phyloP scores from a whole-genome alignment of 176 grass and related monocot species.

The Zoysia japonica region DNA sequence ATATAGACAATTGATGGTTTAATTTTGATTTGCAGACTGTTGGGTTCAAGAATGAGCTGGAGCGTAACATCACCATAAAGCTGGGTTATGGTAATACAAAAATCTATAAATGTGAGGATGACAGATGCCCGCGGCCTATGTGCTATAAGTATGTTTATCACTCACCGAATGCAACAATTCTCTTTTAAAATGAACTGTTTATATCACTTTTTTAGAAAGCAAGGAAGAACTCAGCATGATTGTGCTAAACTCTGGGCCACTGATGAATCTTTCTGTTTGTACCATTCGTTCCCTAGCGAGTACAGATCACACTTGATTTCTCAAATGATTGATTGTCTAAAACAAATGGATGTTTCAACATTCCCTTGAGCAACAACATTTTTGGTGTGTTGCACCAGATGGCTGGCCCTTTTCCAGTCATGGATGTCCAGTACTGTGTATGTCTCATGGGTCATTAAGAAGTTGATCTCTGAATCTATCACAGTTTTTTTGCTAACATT shows the following conservation, averaged over 20 bases:
- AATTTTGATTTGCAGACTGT: slow-evolving; percentile 65
- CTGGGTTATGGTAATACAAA: slow-evolving; percentile 98
- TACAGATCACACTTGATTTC: not conserved
- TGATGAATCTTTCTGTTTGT: not conserved
- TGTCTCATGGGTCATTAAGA: too few species aligned
- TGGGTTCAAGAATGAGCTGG: slow-evolving; percentile 95
- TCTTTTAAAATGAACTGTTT: not conserved
- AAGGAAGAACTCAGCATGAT: not conserved
- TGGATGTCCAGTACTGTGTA: too few species aligned
- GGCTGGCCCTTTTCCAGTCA: too few species aligned
- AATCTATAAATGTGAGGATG: slow-evolving; percentile 93
- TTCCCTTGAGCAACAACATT: too few species aligned
- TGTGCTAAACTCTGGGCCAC: not conserved
- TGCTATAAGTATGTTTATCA: slow-evolving; percentile 85
- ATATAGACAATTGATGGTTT: slow-evolving; percentile 1
- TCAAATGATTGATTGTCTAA: not conserved
- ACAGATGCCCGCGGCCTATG: slow-evolving; percentile 81
- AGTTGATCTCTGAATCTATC: too few species aligned
- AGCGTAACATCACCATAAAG: slow-evolving; percentile 98
- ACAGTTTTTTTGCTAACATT: too few species aligned
- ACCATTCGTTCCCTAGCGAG: slow-evolving; percentile 12
- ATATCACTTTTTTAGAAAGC: not conserved
- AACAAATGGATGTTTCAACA: not conserved
- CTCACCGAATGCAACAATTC: slow-evolving; percentile 2
- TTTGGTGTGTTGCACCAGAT: too few species aligned